Evolutionary conservation across 495 filamentous ascomycete species (phyloP), one percentile per base, ranked within the genome.

Genomic region (Penicillium steckii): DNA sequence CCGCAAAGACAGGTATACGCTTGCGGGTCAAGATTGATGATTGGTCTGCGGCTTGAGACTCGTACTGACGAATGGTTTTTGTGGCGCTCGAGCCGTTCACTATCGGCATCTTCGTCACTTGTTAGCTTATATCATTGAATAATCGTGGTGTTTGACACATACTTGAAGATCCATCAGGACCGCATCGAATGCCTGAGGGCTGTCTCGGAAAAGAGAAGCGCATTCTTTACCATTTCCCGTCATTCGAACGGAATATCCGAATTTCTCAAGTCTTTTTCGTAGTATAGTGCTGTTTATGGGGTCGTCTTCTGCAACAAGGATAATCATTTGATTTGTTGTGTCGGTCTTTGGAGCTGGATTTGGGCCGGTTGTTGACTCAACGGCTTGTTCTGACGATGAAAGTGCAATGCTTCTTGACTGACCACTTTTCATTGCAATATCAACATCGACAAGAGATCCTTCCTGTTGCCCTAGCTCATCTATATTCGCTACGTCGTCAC

Each of bases 111-210:
- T 93, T 33, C 19, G 41, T 40, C 60, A 46, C 67, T 7, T 15
- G 12, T 19, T 6, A 17, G 41, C 21, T 27, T 18, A 8, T 18
- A 4, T 4, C 5, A 7, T 10, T 7, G 25, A 46, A 5, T 12
- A 19, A 1, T 17, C 8, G 33, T 7, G 13, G 12, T 22, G 5
- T n/a, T 18, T 21, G 22, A 25, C 26, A 40, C 77, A 61, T 59
- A 90, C 90, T 77, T 96, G 91, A 77, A 96, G 89, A 62, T 96
- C 91, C 91, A 96, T 96, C 56, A 96, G 74, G n/a, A 96, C 75
- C 15, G 90, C 85, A 71, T 95, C 88, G 56, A 85, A 95, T 12
- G 52, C 68, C 18, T 48, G 56, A 0, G 80, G 71, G 44, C 77
- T 76, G 27, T 86, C 84, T 27, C 66, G 71, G 62, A 88, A 91